Percentiles rank a stretch among this genome's conserved stretches.
These are phyloP conservation scores for Zalaria sp. DNA, from an alignment of 2,329 filamentous ascomycete species.

Conservation along the genomic window DNA sequence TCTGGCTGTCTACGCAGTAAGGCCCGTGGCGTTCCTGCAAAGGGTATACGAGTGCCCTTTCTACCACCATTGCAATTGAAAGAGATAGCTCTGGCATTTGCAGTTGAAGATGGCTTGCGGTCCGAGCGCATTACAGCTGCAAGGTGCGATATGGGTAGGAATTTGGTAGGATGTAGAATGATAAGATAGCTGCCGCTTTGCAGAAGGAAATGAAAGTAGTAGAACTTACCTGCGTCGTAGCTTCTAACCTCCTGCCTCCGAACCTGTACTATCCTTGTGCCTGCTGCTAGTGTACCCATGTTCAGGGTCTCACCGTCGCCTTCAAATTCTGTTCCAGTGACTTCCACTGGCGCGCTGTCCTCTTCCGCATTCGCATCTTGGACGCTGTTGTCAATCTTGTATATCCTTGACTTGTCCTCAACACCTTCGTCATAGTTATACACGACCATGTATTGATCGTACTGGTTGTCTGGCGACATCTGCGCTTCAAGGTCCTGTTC, in stretches of 20 bases:
- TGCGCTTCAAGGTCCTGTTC: slow-evolving; percentile 26
- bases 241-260: slow-evolving; percentile 75
- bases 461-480: slow-evolving; percentile 39
- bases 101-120: too few relatives aligned
- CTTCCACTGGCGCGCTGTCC: slow-evolving; percentile 20
- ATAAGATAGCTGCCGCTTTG: too few relatives aligned
- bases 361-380: slow-evolving; percentile 57
- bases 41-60: too few relatives aligned
- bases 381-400: slow-evolving; percentile 36
- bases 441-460: slow-evolving; percentile 71
- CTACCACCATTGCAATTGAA: too few relatives aligned
- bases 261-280: slow-evolving; percentile 74
- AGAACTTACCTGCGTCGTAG: slow-evolving; percentile 67
- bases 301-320: slow-evolving; percentile 76
- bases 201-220: too few relatives aligned
- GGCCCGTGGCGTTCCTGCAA: too few relatives aligned
- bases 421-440: slow-evolving; percentile 53
- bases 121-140: too few relatives aligned
- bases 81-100: too few relatives aligned
- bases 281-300: slow-evolving; percentile 67
- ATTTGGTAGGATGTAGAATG: too few relatives aligned
- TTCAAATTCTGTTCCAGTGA: slow-evolving; percentile 81
- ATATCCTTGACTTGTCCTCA: slow-evolving; percentile 66
- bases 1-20: too few relatives aligned
- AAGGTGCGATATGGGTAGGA: too few relatives aligned